phyloP scores from a whole-genome alignment of 2,329 filamentous ascomycete genomes.

The Geoglossum cookeanum region DNA sequence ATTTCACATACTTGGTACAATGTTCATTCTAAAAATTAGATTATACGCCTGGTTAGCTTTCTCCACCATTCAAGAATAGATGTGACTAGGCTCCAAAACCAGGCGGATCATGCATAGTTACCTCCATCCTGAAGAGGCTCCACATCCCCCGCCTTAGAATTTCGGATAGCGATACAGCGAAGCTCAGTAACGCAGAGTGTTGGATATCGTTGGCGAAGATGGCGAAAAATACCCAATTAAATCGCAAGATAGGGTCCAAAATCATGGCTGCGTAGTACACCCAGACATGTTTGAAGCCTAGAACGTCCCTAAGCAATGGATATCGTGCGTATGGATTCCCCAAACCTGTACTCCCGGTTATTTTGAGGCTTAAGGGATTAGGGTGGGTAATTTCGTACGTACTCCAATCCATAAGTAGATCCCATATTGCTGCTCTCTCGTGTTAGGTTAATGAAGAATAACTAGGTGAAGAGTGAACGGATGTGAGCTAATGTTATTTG shows the following conservation, averaged over 20 bases:
- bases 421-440: conserved; percentile 52
- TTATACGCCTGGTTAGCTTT: not conserved
- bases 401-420: conserved; percentile 91
- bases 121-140: conserved; percentile 78
- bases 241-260: conserved; percentile 67
- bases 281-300: conserved; percentile 62
- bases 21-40: conserved; percentile 50
- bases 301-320: conserved; percentile 51
- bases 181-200: conserved; percentile 67
- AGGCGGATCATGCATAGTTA: not conserved
- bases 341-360: conserved; percentile 22
- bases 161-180: conserved; percentile 60
- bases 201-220: conserved; percentile 64
- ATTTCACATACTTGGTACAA: conserved; percentile 44
- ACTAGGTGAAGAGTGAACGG: too few species aligned
- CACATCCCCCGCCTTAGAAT: conserved; percentile 74
- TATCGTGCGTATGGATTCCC: conserved; percentile 54
- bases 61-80: not conserved
- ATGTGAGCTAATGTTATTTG: too few species aligned
- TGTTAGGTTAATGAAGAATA: not conserved
- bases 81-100: too few species aligned
- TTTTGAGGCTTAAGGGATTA: not conserved
- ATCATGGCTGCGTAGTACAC: conserved; percentile 75
- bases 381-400: not conserved
- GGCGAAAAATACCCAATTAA: conserved; percentile 87